Base-by-base conservation (phyloP, 164 flowering plant species). In the Stephania japonica region DNA sequence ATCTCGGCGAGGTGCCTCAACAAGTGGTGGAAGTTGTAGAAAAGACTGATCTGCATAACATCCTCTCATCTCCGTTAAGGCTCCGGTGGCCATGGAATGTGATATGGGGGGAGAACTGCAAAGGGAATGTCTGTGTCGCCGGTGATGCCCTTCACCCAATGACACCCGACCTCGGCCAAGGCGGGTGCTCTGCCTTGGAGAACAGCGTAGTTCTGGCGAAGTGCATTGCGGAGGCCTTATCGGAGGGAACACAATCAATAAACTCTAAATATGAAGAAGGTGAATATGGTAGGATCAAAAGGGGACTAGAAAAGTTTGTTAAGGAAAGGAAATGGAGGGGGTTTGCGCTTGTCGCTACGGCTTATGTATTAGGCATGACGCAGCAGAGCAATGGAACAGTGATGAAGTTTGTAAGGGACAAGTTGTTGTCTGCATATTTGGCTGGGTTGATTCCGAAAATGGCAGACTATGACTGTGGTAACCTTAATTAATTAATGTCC, bases 91-190 rank as follows among this genome's bases (percentile, higher is more conserved):
- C 87, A n/a, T 84, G 81, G 82, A 76, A 82, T 43, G n/a, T 86
- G 3, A 64, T 83, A 7, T 79, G 75, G 71, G 85, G 85, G 9
- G 69, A 82, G 23, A 83, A 80, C 65, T 64, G 26, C 72, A 83
- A 81, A 74, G 84, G 74, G 72, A 87, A 86, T 65, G 83, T 82
- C 4, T 80, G 85, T 65, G 84, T 86, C 19, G 82, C 81, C n/a
- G 89, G 88, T 0, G 87, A 87, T 68, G 90, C 90, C 0, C 69
- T 82, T 63, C 92, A 88, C 70, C 87, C 90, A 0, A 86, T 85
- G 90, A 86, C 92, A 4, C 88, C 92, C 10, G 88, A 87, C 64
- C 26, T 87, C 4, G 90, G 84, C 21, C 90, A 87, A 72, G 90
- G 90, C 8, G 90, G 81, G 12, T 84, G 90, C 41, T 49, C 83